Conservation (phyloP, 1,139 yeast genomes). For the Pichia sp. region DNA sequence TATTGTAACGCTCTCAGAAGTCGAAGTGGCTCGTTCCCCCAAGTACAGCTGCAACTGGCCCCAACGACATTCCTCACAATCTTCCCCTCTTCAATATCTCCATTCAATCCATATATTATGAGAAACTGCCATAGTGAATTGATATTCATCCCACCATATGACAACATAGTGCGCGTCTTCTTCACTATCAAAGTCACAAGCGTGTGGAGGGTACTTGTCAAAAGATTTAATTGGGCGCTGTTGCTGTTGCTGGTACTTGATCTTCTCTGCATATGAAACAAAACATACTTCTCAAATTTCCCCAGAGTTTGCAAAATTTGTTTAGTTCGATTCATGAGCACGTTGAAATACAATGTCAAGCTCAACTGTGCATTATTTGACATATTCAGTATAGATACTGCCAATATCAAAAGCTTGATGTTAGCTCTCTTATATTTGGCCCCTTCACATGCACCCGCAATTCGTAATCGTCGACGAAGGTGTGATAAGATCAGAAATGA, state of each 20-base stretch:
- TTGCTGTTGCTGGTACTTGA: not conserved
- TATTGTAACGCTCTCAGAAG: slow-evolving; percentile 6
- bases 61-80: slow-evolving; percentile 6
- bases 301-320: slow-evolving; percentile 1
- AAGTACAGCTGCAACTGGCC: slow-evolving; percentile 7
- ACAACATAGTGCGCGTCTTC: slow-evolving; percentile 4
- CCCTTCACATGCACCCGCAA: no score
- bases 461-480: slow-evolving; percentile 8
- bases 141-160: slow-evolving; percentile 2
- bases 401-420: slow-evolving; percentile 1
- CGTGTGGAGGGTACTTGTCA: slow-evolving; percentile 8
- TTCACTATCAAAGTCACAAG: slow-evolving; percentile 6
- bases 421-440: not conserved
- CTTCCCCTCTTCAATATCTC: slow-evolving; percentile 8
- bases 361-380: slow-evolving; percentile 5
- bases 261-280: not conserved
- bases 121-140: slow-evolving; percentile 8
- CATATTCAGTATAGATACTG: slow-evolving; percentile 10
- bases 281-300: slow-evolving; percentile 4
- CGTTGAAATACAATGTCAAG: slow-evolving; percentile 8
- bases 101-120: slow-evolving; percentile 9
- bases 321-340: slow-evolving; percentile 9
- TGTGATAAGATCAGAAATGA: slow-evolving; percentile 15
- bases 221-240: slow-evolving; percentile 3
- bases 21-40: slow-evolving; percentile 9